phyloP scores from a whole-genome alignment of 345 rosid species.

The Eucalyptus polybractea region DNA sequence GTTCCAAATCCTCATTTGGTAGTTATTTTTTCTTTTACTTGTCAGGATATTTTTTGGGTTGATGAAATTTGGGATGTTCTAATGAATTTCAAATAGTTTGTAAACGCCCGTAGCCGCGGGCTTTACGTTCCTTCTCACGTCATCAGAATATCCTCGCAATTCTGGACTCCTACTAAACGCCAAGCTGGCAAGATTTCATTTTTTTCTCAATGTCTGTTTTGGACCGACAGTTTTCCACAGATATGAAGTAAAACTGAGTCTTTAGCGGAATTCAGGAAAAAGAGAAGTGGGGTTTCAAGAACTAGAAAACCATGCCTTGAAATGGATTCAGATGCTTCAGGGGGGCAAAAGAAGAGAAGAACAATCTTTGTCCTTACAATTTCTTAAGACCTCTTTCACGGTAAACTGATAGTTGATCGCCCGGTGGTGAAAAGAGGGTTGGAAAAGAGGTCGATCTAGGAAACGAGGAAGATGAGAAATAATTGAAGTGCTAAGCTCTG shows the following conservation, averaged over 20 bases:
- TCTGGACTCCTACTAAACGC: background rate
- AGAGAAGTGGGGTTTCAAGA: background rate
- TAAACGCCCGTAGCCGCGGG: background rate
- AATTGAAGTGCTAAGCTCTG: background rate
- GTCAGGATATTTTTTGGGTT: background rate
- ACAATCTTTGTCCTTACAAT: background rate
- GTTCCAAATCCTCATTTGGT: background rate
- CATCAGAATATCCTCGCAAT: background rate
- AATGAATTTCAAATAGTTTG: background rate
- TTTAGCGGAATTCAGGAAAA: background rate
- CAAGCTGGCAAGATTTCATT: background rate
- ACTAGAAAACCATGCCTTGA: background rate
- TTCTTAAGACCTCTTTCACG: background rate
- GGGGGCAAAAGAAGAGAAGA: background rate
- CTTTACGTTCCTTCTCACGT: background rate
- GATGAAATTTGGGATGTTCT: background rate
- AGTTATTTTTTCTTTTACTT: background rate
- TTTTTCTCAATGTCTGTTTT: background rate
- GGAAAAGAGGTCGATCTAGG: background rate
- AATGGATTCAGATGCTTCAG: background rate
- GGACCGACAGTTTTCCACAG: background rate
- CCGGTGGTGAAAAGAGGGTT: background rate
- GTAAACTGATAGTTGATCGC: background rate
- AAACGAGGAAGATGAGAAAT: background rate
- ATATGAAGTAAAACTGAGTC: background rate